Evolutionary conservation across 2,329 filamentous ascomycete species (phyloP), one percentile per base, ranked within the genome.

Genomic region (Fusarium verrucosum): DNA sequence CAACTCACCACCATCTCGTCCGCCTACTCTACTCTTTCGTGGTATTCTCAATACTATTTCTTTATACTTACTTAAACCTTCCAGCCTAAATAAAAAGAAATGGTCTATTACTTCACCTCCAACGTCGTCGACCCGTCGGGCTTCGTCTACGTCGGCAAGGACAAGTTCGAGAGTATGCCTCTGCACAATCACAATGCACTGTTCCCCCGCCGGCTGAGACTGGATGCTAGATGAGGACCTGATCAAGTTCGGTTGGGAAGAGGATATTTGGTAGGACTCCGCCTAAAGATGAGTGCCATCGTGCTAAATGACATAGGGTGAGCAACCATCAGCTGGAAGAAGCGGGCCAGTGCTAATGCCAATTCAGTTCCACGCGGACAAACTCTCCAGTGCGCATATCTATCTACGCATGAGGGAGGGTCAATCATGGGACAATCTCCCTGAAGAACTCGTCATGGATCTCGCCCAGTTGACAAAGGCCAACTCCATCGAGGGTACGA

Each of bases 381-480:
- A 99, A 76, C 85, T 99, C 30, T 97, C 94, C 37, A 96, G 92
- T 70, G 95, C 95, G 3, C 95, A 99, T 79, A 92, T 99, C 72
- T 99, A 99, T 79, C 87, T 99, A 30, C 90, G 95, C 30, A 84
- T 98, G 69, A 83, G 82, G 16, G 89, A 94, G 38, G 90, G 88
- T 56, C 87, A 95, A 68, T 83, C 85, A 36, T 99, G 95, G 95
- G 93, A 97, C 46, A 79, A 83, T 38, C 92, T 99, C 58, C 88
- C 92, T 0, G 74, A 87, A 61, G 86, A 87, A 5, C 83, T 99
- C 25, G 75, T 99, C 58, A 86, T 84, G 67, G 95, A 99, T 78
- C 92, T 95, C 72, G 95, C 92, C n/a, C 95, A 99, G 78, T 83
- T 99, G 71, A 99, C 95, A 55, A 99, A 99, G 80, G 95, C 95